Percentiles rank a stretch among this genome's conserved stretches.
Conservation (phyloP, 164 flowering plant species). For the Vitis rotundifolia region DNA sequence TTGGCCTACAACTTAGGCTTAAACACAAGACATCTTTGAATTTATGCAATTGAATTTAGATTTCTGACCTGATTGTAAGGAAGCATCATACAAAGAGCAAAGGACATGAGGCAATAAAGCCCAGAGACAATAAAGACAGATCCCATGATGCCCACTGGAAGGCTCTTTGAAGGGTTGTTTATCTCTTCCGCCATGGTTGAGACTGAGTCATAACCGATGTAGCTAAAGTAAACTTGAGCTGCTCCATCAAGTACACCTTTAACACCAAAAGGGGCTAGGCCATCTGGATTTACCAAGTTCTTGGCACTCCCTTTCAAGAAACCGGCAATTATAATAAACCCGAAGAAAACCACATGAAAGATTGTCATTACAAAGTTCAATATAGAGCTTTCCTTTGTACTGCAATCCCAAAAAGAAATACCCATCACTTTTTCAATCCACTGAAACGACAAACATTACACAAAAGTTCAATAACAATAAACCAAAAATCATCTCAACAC, state of each 20-base stretch:
- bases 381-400: constrained; percentile 87
- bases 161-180: constrained; percentile 60
- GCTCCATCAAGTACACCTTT: constrained; percentile 71
- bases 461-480: constrained; percentile 1
- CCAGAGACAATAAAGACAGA: constrained; percentile 60
- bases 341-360: constrained; percentile 75
- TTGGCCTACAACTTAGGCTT: too few relatives aligned
- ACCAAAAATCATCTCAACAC: not conserved
- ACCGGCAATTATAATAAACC: constrained; percentile 64
- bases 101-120: constrained; percentile 71
- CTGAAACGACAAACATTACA: not conserved
- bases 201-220: constrained; percentile 80
- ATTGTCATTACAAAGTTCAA: constrained; percentile 80
- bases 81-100: constrained; percentile 60
- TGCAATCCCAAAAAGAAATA: constrained; percentile 36
- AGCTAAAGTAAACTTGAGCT: constrained; percentile 72
- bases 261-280: constrained; percentile 64
- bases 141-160: constrained; percentile 75
- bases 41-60: not conserved
- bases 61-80: constrained; percentile 63
- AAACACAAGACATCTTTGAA: too few relatives aligned
- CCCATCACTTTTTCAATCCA: constrained; percentile 16
- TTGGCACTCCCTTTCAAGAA: constrained; percentile 56
- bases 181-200: constrained; percentile 90
- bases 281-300: constrained; percentile 62